Percentiles rank a stretch among this genome's conserved stretches.
Evolutionary conservation across 768 basidiomycete species (phyloP).

Genomic region (Auriscalpium vulgare): DNA sequence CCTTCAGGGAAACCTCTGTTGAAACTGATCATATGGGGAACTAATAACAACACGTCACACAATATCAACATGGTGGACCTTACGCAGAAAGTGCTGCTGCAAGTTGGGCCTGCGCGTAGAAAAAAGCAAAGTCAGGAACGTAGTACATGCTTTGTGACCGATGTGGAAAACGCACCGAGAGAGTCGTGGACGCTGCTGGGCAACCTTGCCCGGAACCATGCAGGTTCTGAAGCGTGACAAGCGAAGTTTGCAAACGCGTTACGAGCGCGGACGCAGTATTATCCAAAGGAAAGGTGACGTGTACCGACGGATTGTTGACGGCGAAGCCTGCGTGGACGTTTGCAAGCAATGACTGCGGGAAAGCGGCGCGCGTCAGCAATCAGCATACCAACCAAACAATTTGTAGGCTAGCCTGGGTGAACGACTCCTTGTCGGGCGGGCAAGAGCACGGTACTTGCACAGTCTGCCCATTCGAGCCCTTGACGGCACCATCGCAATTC

Average conservation of each 20-base stretch:
- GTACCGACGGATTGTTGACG: constrained; percentile 55
- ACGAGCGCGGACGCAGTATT: constrained; percentile 42
- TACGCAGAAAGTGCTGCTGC: too few species aligned
- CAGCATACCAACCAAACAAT: neutral
- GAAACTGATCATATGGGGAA: too few species aligned
- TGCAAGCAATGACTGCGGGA: constrained; percentile 1
- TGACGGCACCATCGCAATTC: constrained; percentile 19
- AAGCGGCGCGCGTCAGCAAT: neutral
- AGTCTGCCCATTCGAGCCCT: constrained; percentile 24
- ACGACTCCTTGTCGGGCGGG: constrained; percentile 28
- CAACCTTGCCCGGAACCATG: constrained; percentile 61
- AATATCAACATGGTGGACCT: too few species aligned
- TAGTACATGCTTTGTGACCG: too few species aligned
- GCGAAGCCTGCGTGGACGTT: constrained; percentile 24
- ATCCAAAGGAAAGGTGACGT: constrained; percentile 57
- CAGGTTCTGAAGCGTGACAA: constrained; percentile 69
- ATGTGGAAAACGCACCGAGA: constrained; percentile 18
- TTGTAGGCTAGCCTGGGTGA: constrained; percentile 21
- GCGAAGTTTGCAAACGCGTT: constrained; percentile 48
- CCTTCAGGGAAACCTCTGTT: too few species aligned
- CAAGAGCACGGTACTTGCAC: constrained; percentile 35
- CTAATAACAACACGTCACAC: too few species aligned
- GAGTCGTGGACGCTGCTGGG: constrained; percentile 54
- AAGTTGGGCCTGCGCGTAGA: too few species aligned
- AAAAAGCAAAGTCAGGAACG: too few species aligned